Conservation (phyloP, 1,139 yeast genomes). For the Yamadazyma spencermartinsiae region DNA sequence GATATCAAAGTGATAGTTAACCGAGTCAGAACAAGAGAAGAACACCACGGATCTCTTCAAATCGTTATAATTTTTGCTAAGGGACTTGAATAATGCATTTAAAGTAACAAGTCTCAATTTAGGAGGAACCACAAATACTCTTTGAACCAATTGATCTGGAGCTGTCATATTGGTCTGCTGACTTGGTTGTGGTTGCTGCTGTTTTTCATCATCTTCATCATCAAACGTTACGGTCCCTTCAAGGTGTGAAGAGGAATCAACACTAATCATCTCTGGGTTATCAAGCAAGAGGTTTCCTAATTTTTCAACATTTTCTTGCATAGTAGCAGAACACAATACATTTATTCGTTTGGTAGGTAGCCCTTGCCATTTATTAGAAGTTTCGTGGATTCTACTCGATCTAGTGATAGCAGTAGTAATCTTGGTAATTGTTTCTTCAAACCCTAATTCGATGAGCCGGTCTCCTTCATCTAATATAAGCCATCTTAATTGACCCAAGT, state of each 20-base stretch:
- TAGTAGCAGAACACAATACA: constrained; percentile 91
- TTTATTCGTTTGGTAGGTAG: constrained; percentile 74
- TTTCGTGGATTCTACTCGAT: constrained; percentile 40
- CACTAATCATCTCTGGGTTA: constrained; percentile 65
- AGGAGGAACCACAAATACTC: constrained; percentile 81
- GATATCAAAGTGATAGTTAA: constrained; percentile 82
- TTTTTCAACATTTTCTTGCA: constrained; percentile 75
- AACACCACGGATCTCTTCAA: constrained; percentile 72
- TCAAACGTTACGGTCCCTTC: constrained; percentile 43
- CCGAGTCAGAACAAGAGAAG: constrained; percentile 92
- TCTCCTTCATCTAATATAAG: constrained; percentile 95
- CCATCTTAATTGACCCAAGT: constrained; percentile 74
- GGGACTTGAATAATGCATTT: constrained; percentile 59
- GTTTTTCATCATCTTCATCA: constrained; percentile 29
- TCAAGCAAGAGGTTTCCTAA: constrained; percentile 75
- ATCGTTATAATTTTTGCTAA: constrained; percentile 30
- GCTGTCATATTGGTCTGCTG: constrained; percentile 46
- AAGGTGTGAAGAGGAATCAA: constrained; percentile 21
- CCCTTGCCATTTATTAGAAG: constrained; percentile 42
- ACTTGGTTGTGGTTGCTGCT: constrained; percentile 29
- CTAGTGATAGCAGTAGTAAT: constrained; percentile 62
- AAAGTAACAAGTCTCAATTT: constrained; percentile 83
- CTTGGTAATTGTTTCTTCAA: constrained; percentile 85
- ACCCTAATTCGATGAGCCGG: constrained; percentile 89
- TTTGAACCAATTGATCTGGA: constrained; percentile 88